Evolutionary conservation across 2,329 filamentous ascomycete genomes (phyloP).

Genomic region (Penicillium janthinellum): DNA sequence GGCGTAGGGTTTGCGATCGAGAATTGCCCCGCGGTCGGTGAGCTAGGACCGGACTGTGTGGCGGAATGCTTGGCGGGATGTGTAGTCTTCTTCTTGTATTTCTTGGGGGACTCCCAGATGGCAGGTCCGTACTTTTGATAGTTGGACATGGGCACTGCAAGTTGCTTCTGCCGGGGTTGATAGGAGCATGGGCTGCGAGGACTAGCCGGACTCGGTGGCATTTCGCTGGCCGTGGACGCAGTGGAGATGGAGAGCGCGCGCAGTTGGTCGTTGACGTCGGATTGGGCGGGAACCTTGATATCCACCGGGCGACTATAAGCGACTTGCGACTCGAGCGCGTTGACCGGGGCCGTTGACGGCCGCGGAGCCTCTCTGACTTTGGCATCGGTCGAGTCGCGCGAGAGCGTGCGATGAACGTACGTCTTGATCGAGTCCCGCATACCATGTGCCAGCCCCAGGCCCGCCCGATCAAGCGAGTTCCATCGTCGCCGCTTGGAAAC

Average conservation of each 20-base stretch:
- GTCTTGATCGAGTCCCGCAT: slow-evolving; percentile 40
- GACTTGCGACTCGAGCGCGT: slow-evolving; percentile 1
- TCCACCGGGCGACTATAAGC: neutral
- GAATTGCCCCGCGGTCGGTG: slow-evolving; percentile 9
- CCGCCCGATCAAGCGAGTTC: slow-evolving; percentile 28
- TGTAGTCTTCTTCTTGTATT: slow-evolving; percentile 29
- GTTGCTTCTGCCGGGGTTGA: slow-evolving; percentile 26
- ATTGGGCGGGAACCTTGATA: neutral
- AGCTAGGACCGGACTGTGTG: neutral
- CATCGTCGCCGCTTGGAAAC: slow-evolving; percentile 28
- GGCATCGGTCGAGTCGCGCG: slow-evolving; percentile 27
- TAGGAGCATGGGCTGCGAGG: slow-evolving; percentile 8
- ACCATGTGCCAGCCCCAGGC: slow-evolving; percentile 25
- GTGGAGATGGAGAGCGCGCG: slow-evolving; percentile 18
- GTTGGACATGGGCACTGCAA: slow-evolving; percentile 37
- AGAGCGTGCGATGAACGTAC: slow-evolving; percentile 37
- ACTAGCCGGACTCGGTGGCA: slow-evolving; percentile 6
- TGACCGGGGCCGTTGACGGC: slow-evolving; percentile 19
- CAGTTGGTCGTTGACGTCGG: slow-evolving; percentile 12
- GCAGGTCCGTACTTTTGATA: slow-evolving; percentile 42
- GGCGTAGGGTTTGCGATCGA: slow-evolving; percentile 14
- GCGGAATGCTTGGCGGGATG: slow-evolving; percentile 23
- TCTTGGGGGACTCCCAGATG: slow-evolving; percentile 37
- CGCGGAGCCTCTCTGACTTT: slow-evolving; percentile 17
- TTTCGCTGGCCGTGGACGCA: slow-evolving; percentile 10